These are phyloP conservation scores for Kondoa malvinella DNA, from an alignment of 768 basidiomycete species.

Conservation along the genomic window DNA sequence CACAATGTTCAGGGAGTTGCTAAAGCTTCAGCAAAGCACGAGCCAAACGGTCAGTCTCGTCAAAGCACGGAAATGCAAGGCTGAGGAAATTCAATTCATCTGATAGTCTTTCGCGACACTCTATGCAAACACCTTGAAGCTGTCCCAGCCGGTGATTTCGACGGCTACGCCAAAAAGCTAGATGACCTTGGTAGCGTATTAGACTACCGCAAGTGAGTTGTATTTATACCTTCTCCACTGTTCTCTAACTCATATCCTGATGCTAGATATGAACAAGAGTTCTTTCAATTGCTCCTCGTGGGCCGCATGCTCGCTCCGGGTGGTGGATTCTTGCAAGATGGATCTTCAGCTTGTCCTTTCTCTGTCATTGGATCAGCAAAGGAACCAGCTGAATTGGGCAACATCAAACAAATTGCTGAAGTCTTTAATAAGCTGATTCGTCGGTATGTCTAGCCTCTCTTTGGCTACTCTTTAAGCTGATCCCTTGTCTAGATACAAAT, in stretches of 20 bases:
- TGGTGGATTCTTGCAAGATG: conserved; percentile 74
- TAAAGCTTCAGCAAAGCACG: background rate
- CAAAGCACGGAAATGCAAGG: background rate
- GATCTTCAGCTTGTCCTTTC: conserved; percentile 69
- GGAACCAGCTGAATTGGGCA: conserved; percentile 58
- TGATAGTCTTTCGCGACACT: conserved; percentile 73
- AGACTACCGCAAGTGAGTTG: conserved; percentile 58
- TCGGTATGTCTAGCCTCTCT: conserved; percentile 40
- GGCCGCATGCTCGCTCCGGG: conserved; percentile 94
- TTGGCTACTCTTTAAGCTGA: background rate
- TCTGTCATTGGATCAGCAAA: conserved; percentile 59
- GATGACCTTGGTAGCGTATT: conserved; percentile 80
- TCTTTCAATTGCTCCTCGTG: conserved; percentile 90
- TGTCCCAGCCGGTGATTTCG: conserved; percentile 56
- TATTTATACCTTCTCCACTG: background rate
- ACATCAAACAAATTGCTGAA: conserved; percentile 83
- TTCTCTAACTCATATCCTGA: background rate
- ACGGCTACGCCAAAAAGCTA: conserved; percentile 62
- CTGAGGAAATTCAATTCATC: background rate
- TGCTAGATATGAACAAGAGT: conserved; percentile 63
- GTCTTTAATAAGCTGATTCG: conserved; percentile 91
- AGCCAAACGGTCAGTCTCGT: background rate
- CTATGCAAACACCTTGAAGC: conserved; percentile 80
- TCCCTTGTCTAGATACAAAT: conserved; percentile 60
- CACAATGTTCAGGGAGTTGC: no score